Base-by-base conservation (phyloP, 805 yeast genomes). In the Kurtzmaniella cleridarum region DNA sequence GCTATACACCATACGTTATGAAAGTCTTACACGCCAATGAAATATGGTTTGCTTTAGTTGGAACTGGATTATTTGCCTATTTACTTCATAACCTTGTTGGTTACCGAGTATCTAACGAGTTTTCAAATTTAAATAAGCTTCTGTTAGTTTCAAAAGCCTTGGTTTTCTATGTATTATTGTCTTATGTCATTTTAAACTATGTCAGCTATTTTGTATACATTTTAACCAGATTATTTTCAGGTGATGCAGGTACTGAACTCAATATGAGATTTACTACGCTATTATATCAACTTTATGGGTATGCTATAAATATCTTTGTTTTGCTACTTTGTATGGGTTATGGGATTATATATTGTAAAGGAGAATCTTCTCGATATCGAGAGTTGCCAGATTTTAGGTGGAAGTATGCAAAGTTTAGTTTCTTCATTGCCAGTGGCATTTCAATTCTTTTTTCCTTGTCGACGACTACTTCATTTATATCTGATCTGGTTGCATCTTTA, bases 251-350 rank as follows among this genome's bases (percentile, higher is more conserved):
- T 20, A 20, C 24, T 20, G n/a, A n/a, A n/a, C 8, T 20, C 7
- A 20, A 20, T 20, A 5, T 20, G 24, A 20, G 24, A 20, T 20
- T 20, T 8, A 20, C 24, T 20, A 5, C 8, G 48, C 47, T 6
- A 41, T 29, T n/a, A 3, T 8, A 12, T 15, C 9, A 27, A 40
- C 26, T 53, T 42, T 32, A 18, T 6, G 2, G 18, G 40, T 10
- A 30, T 41, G 5, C 10, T 41, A n/a, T 36, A 43, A 9, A 52
- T n/a, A n/a, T 41, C 33, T 39, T 50, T 33, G 32, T 51, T 12
- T 50, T 60, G 28, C 33, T 59, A 27, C 58, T 62, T 36, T 43
- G 62, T 26, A 60, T 61, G 66, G 68, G 68, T 1, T 60, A 57
- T 36, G 68, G 68, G 2, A 63, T 60, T 4, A 41, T 60, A 17